phyloP scores from a whole-genome alignment of 306 rosid species.

The Prunus fruticosa region DNA sequence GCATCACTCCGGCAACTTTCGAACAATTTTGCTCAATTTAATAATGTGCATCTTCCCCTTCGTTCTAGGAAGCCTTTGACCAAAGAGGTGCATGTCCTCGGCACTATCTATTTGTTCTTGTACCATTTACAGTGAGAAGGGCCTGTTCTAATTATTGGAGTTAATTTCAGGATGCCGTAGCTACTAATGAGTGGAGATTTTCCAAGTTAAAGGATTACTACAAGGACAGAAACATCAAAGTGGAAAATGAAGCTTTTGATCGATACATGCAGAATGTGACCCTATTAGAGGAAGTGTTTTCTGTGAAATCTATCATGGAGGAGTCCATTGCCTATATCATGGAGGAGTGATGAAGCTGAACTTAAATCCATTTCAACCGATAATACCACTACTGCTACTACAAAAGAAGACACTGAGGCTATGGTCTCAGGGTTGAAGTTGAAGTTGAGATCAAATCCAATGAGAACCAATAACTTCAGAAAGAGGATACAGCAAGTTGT shows the following conservation, averaged over 20 bases:
- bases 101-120: background rate
- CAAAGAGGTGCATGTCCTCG: slow-evolving; percentile 57
- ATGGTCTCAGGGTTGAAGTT: slow-evolving; percentile 54
- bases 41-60: slow-evolving; percentile 68
- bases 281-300: slow-evolving; percentile 78
- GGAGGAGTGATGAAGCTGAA: slow-evolving; percentile 37
- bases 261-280: slow-evolving; percentile 78
- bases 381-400: slow-evolving; percentile 29
- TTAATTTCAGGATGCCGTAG: slow-evolving; percentile 78
- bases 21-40: slow-evolving; percentile 85
- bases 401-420: slow-evolving; percentile 39
- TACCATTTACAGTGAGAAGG: slow-evolving; percentile 9
- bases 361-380: slow-evolving; percentile 27
- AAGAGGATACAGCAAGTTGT: slow-evolving; percentile 60
- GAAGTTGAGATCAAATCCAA: slow-evolving; percentile 36
- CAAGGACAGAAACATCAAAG: slow-evolving; percentile 63
- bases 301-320: slow-evolving; percentile 47
- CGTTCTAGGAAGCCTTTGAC: slow-evolving; percentile 26
- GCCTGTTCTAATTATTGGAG: slow-evolving; percentile 28
- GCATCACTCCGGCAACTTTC: slow-evolving; percentile 85
- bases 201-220: slow-evolving; percentile 71
- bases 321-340: slow-evolving; percentile 22
- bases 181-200: slow-evolving; percentile 92
- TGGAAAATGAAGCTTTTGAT: slow-evolving; percentile 78
- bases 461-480: slow-evolving; percentile 30